Evolutionary conservation across 495 filamentous ascomycete genomes (phyloP).

Genomic region (Penicillium manginii): DNA sequence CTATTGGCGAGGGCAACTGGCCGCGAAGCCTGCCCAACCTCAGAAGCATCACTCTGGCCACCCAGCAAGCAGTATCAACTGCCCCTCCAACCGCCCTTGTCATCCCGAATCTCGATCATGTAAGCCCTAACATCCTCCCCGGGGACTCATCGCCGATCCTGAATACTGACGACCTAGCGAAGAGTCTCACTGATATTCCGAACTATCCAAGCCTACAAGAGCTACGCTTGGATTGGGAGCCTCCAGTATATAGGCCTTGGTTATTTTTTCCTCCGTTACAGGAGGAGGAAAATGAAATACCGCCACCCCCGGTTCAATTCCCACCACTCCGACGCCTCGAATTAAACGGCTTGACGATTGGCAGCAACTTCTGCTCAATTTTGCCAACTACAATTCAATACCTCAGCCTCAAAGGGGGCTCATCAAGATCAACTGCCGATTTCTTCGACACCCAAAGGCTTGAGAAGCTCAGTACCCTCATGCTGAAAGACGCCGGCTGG

Average conservation of each 20-base stretch:
- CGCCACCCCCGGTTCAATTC: conserved; percentile 6
- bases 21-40: conserved; percentile 39
- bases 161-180: not conserved
- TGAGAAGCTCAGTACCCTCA: conserved; percentile 36
- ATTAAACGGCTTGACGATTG: conserved; percentile 32
- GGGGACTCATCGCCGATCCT: too few relatives aligned
- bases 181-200: not conserved
- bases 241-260: conserved; percentile 25
- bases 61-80: conserved; percentile 11
- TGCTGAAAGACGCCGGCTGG: conserved; percentile 36
- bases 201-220: conserved; percentile 43
- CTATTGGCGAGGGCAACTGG: conserved; percentile 19
- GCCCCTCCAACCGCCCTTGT: not conserved
- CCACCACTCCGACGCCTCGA: conserved; percentile 36
- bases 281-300: not conserved
- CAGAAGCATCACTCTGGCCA: conserved; percentile 35
- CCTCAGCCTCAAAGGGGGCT: conserved; percentile 35
- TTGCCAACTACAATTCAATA: conserved; percentile 38
- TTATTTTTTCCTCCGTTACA: conserved; percentile 16
- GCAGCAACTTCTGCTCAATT: conserved; percentile 15
- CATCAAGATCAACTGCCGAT: conserved; percentile 10
- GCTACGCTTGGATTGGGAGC: conserved; percentile 37
- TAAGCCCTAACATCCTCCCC: not conserved
- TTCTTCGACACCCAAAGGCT: conserved; percentile 14
- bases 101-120: not conserved